Evolutionary conservation across 176 grass and related monocot species (phyloP).

Genomic region (Poa pratensis): DNA sequence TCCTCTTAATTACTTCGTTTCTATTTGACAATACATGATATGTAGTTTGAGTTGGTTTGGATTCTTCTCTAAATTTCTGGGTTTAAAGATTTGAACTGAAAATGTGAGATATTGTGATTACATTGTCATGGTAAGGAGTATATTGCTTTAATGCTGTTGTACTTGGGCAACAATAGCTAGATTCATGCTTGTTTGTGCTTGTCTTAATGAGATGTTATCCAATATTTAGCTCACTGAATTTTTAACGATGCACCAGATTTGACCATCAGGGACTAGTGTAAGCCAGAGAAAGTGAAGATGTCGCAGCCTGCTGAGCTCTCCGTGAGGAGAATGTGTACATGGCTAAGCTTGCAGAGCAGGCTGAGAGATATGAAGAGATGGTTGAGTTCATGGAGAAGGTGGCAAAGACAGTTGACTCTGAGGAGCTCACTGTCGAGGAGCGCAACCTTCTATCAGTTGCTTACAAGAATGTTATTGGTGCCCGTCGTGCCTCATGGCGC

Average conservation of each 20-base stretch:
- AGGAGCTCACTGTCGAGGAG: slow-evolving; percentile 56
- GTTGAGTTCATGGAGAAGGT: slow-evolving; percentile 59
- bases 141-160: neutral
- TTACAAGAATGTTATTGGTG: slow-evolving; percentile 63
- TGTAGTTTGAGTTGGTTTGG: neutral
- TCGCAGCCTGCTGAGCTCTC: slow-evolving; percentile 48
- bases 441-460: slow-evolving; percentile 56
- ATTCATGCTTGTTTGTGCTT: neutral
- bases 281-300: slow-evolving; percentile 43
- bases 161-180: neutral
- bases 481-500: slow-evolving; percentile 46
- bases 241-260: slow-evolving; percentile 26
- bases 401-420: slow-evolving; percentile 42
- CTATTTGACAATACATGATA: neutral
- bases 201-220: neutral
- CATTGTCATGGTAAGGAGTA: neutral
- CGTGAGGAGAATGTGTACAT: slow-evolving; percentile 61
- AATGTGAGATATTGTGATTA: neutral
- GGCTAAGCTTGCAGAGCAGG: slow-evolving; percentile 61
- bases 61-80: neutral
- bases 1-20: neutral
- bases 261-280: neutral
- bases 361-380: slow-evolving; percentile 62
- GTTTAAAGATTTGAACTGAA: neutral
- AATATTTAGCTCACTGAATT: slow-evolving; percentile 17